Base-by-base conservation (phyloP, 169 alveolate species). In the Plasmodium coatneyi region DNA sequence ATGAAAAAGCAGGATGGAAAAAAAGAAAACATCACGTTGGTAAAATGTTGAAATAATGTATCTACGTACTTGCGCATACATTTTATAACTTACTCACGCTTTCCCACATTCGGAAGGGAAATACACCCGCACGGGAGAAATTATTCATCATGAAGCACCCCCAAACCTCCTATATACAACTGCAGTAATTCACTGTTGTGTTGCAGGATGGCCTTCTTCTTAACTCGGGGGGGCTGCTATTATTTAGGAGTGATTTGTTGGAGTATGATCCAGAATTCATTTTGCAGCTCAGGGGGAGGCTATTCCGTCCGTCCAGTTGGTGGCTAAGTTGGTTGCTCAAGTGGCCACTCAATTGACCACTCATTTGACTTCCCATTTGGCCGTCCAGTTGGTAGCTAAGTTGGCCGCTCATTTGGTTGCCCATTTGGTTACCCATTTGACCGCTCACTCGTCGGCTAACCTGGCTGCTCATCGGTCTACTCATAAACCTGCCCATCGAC, bases 101-200 rank as follows among this genome's bases (percentile, higher is more conserved):
- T 60, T 28, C 34, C 0, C 34, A 19, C 14, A n/a, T 60, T 60
- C 30, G 28, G 74, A n/a, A 19, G 36, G 14, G 74, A 22, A 60
- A 22, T n/a, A n/a, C 9, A 4, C 16, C 28, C 30, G 30, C 19
- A 4, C 19, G 19, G 19, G 71, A 16, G 25, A 56, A 56, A 56
- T 56, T 4, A 60, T 60, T 5, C 14, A 60, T 14, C 74, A 19
- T 19, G 32, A 60, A 60, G 32, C 34, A 19, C 32, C n/a, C 56
- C 56, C 49, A 3, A 14, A 14, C 41, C 28, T 79, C 56, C 76
- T 56, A 87, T 34, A 87, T 87, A 36, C 93, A 87, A 87, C 78
- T 87, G 32, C 93, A 87, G 80, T 87, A 87, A 43, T 54, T 74
- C 52, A 36, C 32, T 54, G 76, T 78, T 87, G 89, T 52, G 28